Base-by-base conservation (phyloP, 2,329 filamentous ascomycete genomes). In the Clarireedia homoeocarpa region DNA sequence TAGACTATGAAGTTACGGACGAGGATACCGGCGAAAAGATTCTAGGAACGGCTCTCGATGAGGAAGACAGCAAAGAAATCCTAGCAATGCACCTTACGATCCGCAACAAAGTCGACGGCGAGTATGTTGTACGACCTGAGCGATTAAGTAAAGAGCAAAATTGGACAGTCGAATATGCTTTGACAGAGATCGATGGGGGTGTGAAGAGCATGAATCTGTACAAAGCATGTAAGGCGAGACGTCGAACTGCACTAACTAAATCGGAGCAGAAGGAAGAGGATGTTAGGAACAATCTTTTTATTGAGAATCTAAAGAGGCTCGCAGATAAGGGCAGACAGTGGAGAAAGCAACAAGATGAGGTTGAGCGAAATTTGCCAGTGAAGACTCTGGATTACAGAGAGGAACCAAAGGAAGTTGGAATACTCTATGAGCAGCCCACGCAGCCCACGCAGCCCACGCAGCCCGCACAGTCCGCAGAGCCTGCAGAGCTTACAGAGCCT, bases 151-250 rank as follows among this genome's bases (percentile, higher is more conserved):
- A 64, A 14, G 20, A 64, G 0, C 77, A 83, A 61, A 66, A 73
- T 6, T 96, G 91, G 91, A 70, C 73, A 0, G 74, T 96, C n/a
- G 83, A 94, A 63, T 96, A 95, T 71, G 78, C 84, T 38, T 72
- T 96, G 48, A 77, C 79, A 47, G 86, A 91, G 61, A 74, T 91
- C 2, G 52, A 71, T 0, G 61, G 70, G 2, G 60, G 68, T 0
- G 72, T 57, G 23, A 53, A 57, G 23, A 81, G 79, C 1, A 70
- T 69, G 58, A 70, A 55, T 0, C 69, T 87, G 24, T 90, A 90
- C 68, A 44, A 66, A 1, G 72, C 76, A 51, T 74, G 82, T 57
- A 81, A 83, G 67, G 69, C 64, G 3, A 77, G 86, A 15, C 80
- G 89, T 12, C 72, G 70, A 47, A 73, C 73, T 30, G 71, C 73